Percentiles rank a stretch among this genome's conserved stretches.
Evolutionary conservation across 371 early-diverging fungal species (phyloP).

Genomic region (Mucor sp.): DNA sequence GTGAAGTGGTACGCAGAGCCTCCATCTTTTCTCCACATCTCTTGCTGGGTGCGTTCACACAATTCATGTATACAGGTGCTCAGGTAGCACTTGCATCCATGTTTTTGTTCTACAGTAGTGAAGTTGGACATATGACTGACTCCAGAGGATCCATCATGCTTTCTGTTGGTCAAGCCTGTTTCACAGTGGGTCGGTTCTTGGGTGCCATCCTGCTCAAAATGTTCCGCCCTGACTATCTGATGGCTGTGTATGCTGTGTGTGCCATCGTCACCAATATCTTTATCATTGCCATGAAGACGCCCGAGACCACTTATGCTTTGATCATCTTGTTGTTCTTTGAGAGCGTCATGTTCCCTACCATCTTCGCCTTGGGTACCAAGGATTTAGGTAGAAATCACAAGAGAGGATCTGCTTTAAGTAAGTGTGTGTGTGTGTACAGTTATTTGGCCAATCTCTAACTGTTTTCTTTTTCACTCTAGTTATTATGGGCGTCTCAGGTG

Average conservation of each 20-base stretch:
- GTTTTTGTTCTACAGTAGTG: conserved; percentile 43
- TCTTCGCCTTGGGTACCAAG: conserved; percentile 46
- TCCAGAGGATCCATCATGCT: conserved; percentile 29
- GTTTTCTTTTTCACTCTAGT: conserved; percentile 17
- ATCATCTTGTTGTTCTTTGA: conserved; percentile 48
- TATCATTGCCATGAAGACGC: conserved; percentile 35
- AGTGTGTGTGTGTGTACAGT: neutral
- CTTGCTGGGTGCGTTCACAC: conserved; percentile 38
- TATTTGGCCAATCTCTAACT: neutral
- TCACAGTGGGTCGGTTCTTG: conserved; percentile 50
- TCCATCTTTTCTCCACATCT: conserved; percentile 44
- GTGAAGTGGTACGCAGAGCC: conserved; percentile 84
- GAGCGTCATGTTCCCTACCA: conserved; percentile 50
- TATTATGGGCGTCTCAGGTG: conserved; percentile 50
- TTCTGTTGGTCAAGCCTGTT: conserved; percentile 42
- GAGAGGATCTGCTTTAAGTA: conserved; percentile 44
- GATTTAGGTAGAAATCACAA: conserved; percentile 51
- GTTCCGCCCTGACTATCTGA: conserved; percentile 33
- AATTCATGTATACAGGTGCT: conserved; percentile 49
- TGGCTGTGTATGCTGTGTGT: conserved; percentile 32
- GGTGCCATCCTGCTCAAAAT: conserved; percentile 38
- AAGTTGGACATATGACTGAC: conserved; percentile 38
- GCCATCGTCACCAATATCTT: conserved; percentile 36
- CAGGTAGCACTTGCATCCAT: conserved; percentile 49
- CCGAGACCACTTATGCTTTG: conserved; percentile 34